phyloP scores from a whole-genome alignment of 805 yeast genomes.

The Torulaspora microellipsoides region DNA sequence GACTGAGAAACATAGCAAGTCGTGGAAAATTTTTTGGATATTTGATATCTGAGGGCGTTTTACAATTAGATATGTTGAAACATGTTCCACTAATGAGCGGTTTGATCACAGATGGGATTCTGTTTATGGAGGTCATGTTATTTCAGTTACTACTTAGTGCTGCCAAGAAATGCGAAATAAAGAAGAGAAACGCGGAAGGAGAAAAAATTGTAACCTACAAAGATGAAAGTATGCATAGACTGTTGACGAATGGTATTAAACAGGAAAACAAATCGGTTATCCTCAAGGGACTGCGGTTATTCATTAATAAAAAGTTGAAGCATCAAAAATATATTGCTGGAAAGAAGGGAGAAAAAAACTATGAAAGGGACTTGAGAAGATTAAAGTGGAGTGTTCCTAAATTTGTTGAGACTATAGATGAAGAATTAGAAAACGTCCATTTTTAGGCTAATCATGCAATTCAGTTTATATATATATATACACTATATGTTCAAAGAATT shows the following conservation, averaged over 20 bases:
- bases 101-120: constrained; percentile 50
- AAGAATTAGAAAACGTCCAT: constrained; percentile 14
- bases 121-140: constrained; percentile 71
- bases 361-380: constrained; percentile 31
- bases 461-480: constrained; percentile 1
- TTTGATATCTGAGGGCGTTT: constrained; percentile 64
- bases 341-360: constrained; percentile 17
- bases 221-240: constrained; percentile 27
- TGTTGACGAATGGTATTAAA: constrained; percentile 21
- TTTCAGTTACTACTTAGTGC: constrained; percentile 61
- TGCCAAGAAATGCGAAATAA: constrained; percentile 57
- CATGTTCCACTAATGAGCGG: constrained; percentile 70
- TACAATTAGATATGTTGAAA: constrained; percentile 69
- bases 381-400: constrained; percentile 28
- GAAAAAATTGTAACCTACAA: constrained; percentile 27
- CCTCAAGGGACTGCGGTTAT: constrained; percentile 34
- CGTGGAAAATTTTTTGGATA: constrained; percentile 78
- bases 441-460: constrained; percentile 7
- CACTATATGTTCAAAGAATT: too few relatives aligned
- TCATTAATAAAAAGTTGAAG: constrained; percentile 26
- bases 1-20: constrained; percentile 58
- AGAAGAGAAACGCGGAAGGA: constrained; percentile 30
- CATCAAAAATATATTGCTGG: constrained; percentile 22
- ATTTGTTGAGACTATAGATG: constrained; percentile 13
- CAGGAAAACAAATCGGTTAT: constrained; percentile 27